A percentile compares a stretch with the other conserved stretches of the same genome.
Evolutionary conservation across 495 filamentous ascomycete genomes (phyloP).

Genomic region (Filosporella fistucella): DNA sequence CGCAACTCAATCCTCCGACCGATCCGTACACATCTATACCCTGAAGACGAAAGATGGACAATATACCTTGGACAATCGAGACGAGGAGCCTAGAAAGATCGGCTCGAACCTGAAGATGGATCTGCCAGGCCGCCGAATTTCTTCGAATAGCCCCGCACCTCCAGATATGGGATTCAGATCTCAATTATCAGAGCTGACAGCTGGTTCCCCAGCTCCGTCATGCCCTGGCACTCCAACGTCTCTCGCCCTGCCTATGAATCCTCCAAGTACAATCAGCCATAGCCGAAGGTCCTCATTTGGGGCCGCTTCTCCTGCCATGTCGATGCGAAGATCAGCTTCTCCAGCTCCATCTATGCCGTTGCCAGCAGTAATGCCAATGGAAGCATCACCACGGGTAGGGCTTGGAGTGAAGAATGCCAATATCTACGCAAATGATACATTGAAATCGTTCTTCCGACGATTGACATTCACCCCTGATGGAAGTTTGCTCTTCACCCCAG

Average conservation of each 20-base stretch:
- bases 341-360: slow-evolving; percentile 94
- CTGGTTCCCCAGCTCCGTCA: slow-evolving; percentile 82
- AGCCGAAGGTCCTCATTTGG: slow-evolving; percentile 94
- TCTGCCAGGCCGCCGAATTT: slow-evolving; percentile 81
- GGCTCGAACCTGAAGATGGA: slow-evolving; percentile 74
- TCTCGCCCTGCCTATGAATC: slow-evolving; percentile 92
- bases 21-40: slow-evolving; percentile 95
- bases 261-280: slow-evolving; percentile 79
- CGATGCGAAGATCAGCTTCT: slow-evolving; percentile 81
- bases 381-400: slow-evolving; percentile 71
- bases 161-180: slow-evolving; percentile 62
- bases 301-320: slow-evolving; percentile 58
- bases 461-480: slow-evolving; percentile 94
- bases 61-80: slow-evolving; percentile 63
- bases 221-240: slow-evolving; percentile 93
- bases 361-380: slow-evolving; percentile 94
- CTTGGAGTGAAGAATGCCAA: slow-evolving; percentile 76
- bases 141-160: slow-evolving; percentile 89
- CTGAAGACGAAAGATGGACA: slow-evolving; percentile 95
- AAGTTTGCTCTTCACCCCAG: slow-evolving; percentile 90
- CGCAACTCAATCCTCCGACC: slow-evolving; percentile 95
- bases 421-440: slow-evolving; percentile 95
- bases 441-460: slow-evolving; percentile 95
- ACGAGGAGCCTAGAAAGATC: slow-evolving; percentile 39
- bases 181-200: slow-evolving; percentile 54